Evolutionary conservation across 345 rosid species (phyloP).

Genomic region (Hibiscus tridactylites): DNA sequence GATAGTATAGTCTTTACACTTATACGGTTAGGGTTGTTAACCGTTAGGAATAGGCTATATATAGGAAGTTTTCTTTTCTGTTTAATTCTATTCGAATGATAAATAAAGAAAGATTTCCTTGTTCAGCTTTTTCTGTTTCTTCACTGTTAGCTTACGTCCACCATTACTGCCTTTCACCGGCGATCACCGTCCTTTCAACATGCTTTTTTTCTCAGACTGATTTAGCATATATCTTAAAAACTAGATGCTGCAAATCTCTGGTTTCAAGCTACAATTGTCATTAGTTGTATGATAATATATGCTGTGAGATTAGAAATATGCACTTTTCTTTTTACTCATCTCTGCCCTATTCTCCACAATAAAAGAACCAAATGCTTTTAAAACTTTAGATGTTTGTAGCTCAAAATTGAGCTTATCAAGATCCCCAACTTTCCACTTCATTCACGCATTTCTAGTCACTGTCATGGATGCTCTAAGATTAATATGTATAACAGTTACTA

Average conservation of each 20-base stretch:
- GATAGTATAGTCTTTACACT: too few relatives aligned
- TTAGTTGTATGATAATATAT: background rate
- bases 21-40: too few relatives aligned
- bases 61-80: too few relatives aligned
- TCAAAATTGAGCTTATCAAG: background rate
- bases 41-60: too few relatives aligned
- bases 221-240: conserved; percentile 7
- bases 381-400: background rate
- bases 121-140: too few relatives aligned
- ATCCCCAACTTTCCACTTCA: conserved; percentile 16
- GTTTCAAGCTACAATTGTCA: background rate
- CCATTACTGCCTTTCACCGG: too few relatives aligned
- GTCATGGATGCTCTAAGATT: background rate
- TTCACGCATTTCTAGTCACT: background rate
- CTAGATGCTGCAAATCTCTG: background rate
- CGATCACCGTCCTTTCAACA: too few relatives aligned
- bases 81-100: too few relatives aligned
- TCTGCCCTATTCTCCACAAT: conserved; percentile 16
- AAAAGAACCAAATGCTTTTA: conserved; percentile 9
- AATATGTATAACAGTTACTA: background rate
- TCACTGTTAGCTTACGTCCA: too few relatives aligned
- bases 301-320: background rate
- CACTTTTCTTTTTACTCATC: background rate
- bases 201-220: background rate
- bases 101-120: too few relatives aligned